Conservation (phyloP, 371 early-diverging fungal species). For the Mucor racemosus region DNA sequence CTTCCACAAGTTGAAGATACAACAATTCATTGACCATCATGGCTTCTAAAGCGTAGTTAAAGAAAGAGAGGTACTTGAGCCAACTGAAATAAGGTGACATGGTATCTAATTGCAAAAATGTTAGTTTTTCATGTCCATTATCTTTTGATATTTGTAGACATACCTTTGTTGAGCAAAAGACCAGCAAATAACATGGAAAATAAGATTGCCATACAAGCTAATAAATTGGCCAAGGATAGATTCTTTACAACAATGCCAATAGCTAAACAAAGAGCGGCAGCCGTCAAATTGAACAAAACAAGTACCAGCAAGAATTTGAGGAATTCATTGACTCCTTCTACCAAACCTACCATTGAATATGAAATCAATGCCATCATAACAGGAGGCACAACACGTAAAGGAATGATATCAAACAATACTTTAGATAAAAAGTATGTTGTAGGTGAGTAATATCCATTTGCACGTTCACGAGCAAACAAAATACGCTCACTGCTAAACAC, state of each 20-base stretch:
- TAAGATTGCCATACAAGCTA: slow-evolving; percentile 80
- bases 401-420: slow-evolving; percentile 83
- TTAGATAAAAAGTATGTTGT: slow-evolving; percentile 77
- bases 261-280: slow-evolving; percentile 80
- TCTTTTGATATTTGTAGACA: background rate
- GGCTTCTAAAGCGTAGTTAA: slow-evolving; percentile 90
- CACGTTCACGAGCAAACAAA: slow-evolving; percentile 85
- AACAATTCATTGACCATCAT: slow-evolving; percentile 86
- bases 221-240: slow-evolving; percentile 79
- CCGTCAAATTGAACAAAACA: slow-evolving; percentile 83
- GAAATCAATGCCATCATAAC: slow-evolving; percentile 84
- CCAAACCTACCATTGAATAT: slow-evolving; percentile 89
- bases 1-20: slow-evolving; percentile 77
- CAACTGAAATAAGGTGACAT: slow-evolving; percentile 80
- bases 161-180: slow-evolving; percentile 78
- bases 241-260: slow-evolving; percentile 78
- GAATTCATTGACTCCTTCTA: slow-evolving; percentile 67
- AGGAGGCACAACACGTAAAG: slow-evolving; percentile 88
- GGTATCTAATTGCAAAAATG: slow-evolving; percentile 45
- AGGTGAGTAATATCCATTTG: slow-evolving; percentile 88
- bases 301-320: slow-evolving; percentile 83
- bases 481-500: slow-evolving; percentile 76
- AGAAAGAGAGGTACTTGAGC: slow-evolving; percentile 83
- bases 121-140: too few species aligned
- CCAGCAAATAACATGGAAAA: slow-evolving; percentile 93